Conservation (phyloP, 2,329 filamentous ascomycete genomes). For the Fusarium luffae region DNA sequence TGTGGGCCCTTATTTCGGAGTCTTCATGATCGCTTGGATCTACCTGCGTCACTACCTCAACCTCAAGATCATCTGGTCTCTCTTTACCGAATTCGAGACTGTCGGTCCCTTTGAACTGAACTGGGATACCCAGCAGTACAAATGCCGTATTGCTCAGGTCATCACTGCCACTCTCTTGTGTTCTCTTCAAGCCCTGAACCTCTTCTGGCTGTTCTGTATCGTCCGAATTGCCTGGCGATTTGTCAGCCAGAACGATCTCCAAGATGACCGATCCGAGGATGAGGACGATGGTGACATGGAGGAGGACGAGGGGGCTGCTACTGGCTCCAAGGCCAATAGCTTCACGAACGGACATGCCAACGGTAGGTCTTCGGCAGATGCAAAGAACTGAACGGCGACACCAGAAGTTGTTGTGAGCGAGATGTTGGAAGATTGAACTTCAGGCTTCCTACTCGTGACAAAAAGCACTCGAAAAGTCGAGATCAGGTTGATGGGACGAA, state of each 20-base stretch:
- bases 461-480: constrained; percentile 7
- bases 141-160: constrained; percentile 75
- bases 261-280: constrained; percentile 78
- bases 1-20: constrained; percentile 84
- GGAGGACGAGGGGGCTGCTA: constrained; percentile 59
- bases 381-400: constrained; percentile 28
- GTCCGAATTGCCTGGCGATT: constrained; percentile 79
- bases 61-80: constrained; percentile 78
- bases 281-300: constrained; percentile 63
- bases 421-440: neutral
- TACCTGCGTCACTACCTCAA: constrained; percentile 91
- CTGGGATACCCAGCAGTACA: constrained; percentile 82
- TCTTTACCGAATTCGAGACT: constrained; percentile 79
- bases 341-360: constrained; percentile 31
- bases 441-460: neutral
- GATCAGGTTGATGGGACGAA: constrained; percentile 28
- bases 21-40: constrained; percentile 86
- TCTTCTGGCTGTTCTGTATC: constrained; percentile 86
- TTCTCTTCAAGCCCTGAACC: constrained; percentile 77
- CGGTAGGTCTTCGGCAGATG: constrained; percentile 25
- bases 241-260: constrained; percentile 67
- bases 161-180: constrained; percentile 75
- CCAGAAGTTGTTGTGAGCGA: neutral
- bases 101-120: constrained; percentile 80
- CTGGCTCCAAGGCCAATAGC: constrained; percentile 41